Conservation (phyloP, 331 rosid genomes). For the Rosa hybrid region DNA sequence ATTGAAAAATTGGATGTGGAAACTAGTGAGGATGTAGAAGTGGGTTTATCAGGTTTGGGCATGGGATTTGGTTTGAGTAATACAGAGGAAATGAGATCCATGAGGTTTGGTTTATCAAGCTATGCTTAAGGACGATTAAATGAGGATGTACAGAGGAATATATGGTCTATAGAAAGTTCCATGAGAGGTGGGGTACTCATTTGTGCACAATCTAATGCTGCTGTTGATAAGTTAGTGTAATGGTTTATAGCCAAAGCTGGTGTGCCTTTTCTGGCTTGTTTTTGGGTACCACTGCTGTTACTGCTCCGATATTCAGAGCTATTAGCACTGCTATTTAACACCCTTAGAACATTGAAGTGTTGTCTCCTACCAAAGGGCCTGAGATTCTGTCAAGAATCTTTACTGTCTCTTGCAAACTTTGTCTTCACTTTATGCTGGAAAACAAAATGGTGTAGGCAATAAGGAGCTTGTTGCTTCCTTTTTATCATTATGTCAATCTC, state of each 20-base stretch:
- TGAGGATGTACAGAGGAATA: slow-evolving; percentile 51
- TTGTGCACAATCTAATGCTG: slow-evolving; percentile 99
- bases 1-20: slow-evolving; percentile 13
- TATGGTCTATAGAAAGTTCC: slow-evolving; percentile 46
- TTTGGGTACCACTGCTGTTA: slow-evolving; percentile 74
- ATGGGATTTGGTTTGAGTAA: slow-evolving; percentile 13
- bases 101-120: too few relatives aligned
- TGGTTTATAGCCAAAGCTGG: slow-evolving; percentile 56
- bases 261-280: slow-evolving; percentile 29
- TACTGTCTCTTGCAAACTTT: slow-evolving; percentile 73
- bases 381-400: slow-evolving; percentile 90
- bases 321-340: slow-evolving; percentile 70
- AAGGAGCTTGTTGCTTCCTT: slow-evolving; percentile 95
- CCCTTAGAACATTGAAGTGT: slow-evolving; percentile 87
- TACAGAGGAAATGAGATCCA: too few relatives aligned
- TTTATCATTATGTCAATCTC: slow-evolving; percentile 84
- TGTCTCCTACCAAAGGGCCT: slow-evolving; percentile 80
- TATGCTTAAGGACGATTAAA: slow-evolving; percentile 39
- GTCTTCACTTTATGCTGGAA: slow-evolving; percentile 69
- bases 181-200: slow-evolving; percentile 76
- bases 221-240: slow-evolving; percentile 91
- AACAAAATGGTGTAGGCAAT: slow-evolving; percentile 66
- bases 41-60: background rate
- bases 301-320: slow-evolving; percentile 83
- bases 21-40: background rate